Percentiles rank a stretch among this genome's conserved stretches.
Conservation (phyloP, 2,329 filamentous ascomycete genomes). For the Phialophora verrucosa region DNA sequence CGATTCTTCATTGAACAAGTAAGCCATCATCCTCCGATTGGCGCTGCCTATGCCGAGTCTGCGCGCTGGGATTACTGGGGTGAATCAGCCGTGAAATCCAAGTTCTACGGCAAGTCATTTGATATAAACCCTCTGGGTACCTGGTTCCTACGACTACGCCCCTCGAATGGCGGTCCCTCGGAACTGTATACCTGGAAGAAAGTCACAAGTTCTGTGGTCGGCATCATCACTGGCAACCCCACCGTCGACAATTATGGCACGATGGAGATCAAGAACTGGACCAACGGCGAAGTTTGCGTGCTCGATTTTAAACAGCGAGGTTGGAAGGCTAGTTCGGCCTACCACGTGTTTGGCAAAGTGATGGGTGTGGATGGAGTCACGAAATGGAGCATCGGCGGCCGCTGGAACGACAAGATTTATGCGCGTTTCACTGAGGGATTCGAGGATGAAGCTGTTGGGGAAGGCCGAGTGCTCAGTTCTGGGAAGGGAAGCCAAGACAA, state of each 20-base stretch:
- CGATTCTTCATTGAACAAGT: conserved; percentile 99
- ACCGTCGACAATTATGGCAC: conserved; percentile 97
- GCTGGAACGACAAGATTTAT: conserved; percentile 98
- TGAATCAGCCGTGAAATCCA: conserved; percentile 92
- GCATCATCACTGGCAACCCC: conserved; percentile 95
- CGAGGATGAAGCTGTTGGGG: conserved; percentile 70
- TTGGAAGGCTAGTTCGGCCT: conserved; percentile 93
- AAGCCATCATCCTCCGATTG: conserved; percentile 93
- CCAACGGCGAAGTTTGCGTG: conserved; percentile 85
- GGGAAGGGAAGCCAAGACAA: conserved; percentile 43
- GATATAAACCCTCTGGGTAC: conserved; percentile 96
- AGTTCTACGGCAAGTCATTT: conserved; percentile 97
- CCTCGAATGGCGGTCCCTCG: conserved; percentile 73
- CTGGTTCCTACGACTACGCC: conserved; percentile 89
- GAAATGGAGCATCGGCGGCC: conserved; percentile 85
- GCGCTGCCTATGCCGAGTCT: conserved; percentile 90
- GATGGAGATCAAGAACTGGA: conserved; percentile 98
- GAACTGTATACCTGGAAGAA: conserved; percentile 99
- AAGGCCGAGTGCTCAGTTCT: conserved; percentile 58
- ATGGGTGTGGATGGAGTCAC: conserved; percentile 79
- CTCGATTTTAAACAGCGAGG: conserved; percentile 94
- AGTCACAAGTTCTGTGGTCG: conserved; percentile 94
- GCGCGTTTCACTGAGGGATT: conserved; percentile 90
- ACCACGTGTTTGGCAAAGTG: conserved; percentile 85
- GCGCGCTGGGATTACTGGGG: conserved; percentile 96